These are phyloP conservation scores for Kodamaea plutei DNA, from an alignment of 1,139 yeast genomes.

Conservation along the genomic window DNA sequence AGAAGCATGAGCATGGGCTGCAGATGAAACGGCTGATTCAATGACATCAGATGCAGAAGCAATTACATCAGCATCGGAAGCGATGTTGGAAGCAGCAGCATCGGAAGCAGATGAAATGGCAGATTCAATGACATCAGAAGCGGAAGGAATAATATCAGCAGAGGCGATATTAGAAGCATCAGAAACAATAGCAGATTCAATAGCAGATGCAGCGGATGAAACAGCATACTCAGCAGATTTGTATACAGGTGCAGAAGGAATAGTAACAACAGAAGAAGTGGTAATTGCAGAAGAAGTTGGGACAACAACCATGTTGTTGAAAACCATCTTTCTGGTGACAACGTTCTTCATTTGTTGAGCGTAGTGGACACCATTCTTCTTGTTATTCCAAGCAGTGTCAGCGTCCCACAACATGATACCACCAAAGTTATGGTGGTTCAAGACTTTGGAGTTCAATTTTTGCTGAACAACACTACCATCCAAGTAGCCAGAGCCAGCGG, in stretches of 20 bases:
- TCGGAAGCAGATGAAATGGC: not conserved
- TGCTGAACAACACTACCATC: slow-evolving; percentile 8
- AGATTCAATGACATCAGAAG: not conserved
- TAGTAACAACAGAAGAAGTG: not conserved
- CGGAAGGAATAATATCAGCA: too few relatives aligned
- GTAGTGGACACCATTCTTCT: slow-evolving; percentile 2
- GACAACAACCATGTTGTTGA: not conserved
- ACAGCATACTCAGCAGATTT: not conserved
- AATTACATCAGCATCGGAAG: too few relatives aligned
- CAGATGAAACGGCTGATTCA: not conserved
- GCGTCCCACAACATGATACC: slow-evolving; percentile 6
- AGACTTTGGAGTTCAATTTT: slow-evolving; percentile 10
- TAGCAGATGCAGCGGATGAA: not conserved
- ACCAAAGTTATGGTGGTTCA: slow-evolving; percentile 14
- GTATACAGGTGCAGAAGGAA: not conserved
- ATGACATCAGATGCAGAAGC: not conserved
- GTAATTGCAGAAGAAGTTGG: not conserved
- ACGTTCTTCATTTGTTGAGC: slow-evolving; percentile 2
- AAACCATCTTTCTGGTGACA: too few relatives aligned
- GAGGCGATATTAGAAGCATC: not conserved
- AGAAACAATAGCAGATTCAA: not conserved
- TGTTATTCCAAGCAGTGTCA: slow-evolving; percentile 4
- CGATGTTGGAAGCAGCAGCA: not conserved
- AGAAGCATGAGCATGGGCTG: not conserved
- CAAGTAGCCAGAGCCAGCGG: slow-evolving; percentile 11